Conservation (phyloP, 768 basidiomycete species). For the Naganishia onofrii region DNA sequence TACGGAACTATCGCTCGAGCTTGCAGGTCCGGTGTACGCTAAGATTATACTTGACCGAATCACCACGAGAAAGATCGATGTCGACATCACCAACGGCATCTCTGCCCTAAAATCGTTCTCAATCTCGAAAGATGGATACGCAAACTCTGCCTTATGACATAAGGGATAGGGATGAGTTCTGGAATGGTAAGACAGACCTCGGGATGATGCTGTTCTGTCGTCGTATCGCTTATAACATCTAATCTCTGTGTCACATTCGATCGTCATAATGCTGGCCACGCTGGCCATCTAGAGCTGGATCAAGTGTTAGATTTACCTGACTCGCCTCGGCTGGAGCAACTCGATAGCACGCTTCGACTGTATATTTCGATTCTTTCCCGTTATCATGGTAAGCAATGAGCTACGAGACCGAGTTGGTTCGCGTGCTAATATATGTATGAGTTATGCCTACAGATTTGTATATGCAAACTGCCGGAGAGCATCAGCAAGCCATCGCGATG, state of each 20-base stretch:
- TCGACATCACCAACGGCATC: background rate
- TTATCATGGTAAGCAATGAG: conserved; percentile 71
- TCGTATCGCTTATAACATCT: background rate
- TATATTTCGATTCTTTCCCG: conserved; percentile 75
- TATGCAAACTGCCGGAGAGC: conserved; percentile 74
- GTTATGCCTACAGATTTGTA: conserved; percentile 63
- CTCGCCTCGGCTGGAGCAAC: conserved; percentile 64
- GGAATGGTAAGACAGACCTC: conserved; percentile 21
- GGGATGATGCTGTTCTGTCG: background rate
- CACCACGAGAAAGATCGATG: background rate
- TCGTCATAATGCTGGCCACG: background rate
- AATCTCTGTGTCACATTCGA: background rate
- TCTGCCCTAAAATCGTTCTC: background rate
- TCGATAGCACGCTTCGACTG: conserved; percentile 75
- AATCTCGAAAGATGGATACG: conserved; percentile 9
- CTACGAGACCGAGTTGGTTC: background rate
- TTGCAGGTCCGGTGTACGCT: background rate
- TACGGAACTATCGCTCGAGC: background rate
- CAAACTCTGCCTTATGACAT: conserved; percentile 21
- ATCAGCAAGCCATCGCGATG: conserved; percentile 75
- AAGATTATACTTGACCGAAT: background rate
- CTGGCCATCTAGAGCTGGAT: conserved; percentile 68
- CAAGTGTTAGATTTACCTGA: conserved; percentile 70
- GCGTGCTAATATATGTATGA: background rate
- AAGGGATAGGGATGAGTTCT: conserved; percentile 29